These are phyloP conservation scores for Ilex aquifolium DNA, from an alignment of 257 asterid genomes.

Conservation along the genomic window DNA sequence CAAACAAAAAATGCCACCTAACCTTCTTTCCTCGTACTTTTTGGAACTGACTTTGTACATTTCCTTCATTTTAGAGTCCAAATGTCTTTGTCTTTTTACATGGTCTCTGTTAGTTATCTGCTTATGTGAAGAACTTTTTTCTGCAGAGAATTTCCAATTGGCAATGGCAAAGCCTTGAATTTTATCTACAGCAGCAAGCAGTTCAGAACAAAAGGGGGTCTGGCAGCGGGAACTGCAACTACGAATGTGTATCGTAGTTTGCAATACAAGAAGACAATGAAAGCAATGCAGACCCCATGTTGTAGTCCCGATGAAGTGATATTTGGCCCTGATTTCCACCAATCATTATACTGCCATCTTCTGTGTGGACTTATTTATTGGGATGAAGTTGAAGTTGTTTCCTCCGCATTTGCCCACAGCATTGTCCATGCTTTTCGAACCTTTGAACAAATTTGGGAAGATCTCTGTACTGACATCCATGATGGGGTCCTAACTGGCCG, in stretches of 20 bases:
- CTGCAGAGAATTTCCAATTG: slow-evolving; percentile 64
- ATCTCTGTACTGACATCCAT: slow-evolving; percentile 55
- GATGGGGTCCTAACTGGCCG: slow-evolving; percentile 53
- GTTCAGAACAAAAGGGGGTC: slow-evolving; percentile 90
- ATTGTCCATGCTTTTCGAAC: slow-evolving; percentile 81
- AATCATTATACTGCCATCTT: slow-evolving; percentile 83
- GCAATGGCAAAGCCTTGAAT: slow-evolving; percentile 75
- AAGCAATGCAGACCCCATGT: slow-evolving; percentile 74
- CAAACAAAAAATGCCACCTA: too few relatives aligned
- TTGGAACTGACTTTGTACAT: too few relatives aligned
- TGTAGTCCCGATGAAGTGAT: slow-evolving; percentile 95
- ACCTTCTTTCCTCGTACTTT: too few relatives aligned
- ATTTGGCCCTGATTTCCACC: slow-evolving; percentile 82
- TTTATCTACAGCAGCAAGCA: slow-evolving; percentile 87
- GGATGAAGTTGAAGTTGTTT: slow-evolving; percentile 67
- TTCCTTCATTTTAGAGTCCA: too few relatives aligned
- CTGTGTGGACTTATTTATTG: slow-evolving; percentile 68
- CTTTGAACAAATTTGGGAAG: slow-evolving; percentile 72
- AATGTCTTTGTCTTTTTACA: too few relatives aligned
- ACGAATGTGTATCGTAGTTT: slow-evolving; percentile 70
- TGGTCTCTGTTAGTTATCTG: too few relatives aligned
- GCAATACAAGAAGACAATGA: slow-evolving; percentile 71
- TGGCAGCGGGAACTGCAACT: slow-evolving; percentile 92
- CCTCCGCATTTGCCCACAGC: slow-evolving; percentile 86
- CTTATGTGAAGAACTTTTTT: too few relatives aligned